Percentiles rank a stretch among this genome's conserved stretches.
Evolutionary conservation across 495 filamentous ascomycete species (phyloP).

Genomic region (Sabuloglossum arenarium): DNA sequence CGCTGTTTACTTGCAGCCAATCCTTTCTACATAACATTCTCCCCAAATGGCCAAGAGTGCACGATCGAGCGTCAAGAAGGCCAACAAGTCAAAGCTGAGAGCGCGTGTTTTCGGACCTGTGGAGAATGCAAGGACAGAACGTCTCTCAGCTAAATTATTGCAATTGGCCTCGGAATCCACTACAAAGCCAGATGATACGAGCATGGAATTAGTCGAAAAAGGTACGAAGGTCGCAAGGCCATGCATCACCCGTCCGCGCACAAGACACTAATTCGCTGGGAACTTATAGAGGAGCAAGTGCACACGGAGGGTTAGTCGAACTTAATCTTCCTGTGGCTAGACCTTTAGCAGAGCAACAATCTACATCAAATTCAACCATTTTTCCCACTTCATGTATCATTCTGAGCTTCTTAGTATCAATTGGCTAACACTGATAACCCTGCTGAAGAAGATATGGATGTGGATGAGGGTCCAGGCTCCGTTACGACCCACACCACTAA

Average conservation of each 20-base stretch:
- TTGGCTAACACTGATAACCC: not conserved
- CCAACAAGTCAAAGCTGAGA: conserved; percentile 57
- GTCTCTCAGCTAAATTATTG: conserved; percentile 60
- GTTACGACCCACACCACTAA: not conserved
- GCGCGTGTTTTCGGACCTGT: conserved; percentile 58
- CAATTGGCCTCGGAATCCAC: conserved; percentile 52
- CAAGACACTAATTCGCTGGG: not conserved
- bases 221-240: conserved; percentile 8
- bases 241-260: too few relatives aligned
- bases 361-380: not conserved
- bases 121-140: conserved; percentile 50
- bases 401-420: not conserved
- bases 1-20: too few relatives aligned
- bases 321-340: not conserved
- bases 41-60: conserved; percentile 63
- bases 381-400: too few relatives aligned
- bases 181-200: conserved; percentile 13
- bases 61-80: conserved; percentile 52
- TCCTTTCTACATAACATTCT: not conserved
- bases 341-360: too few relatives aligned
- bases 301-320: not conserved
- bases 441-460: not conserved
- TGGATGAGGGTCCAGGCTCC: not conserved
- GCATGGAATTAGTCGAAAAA: conserved; percentile 17
- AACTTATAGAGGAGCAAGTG: not conserved